phyloP scores from a whole-genome alignment of 2,329 filamentous ascomycete genomes.

The Arthrobotrys iridis region DNA sequence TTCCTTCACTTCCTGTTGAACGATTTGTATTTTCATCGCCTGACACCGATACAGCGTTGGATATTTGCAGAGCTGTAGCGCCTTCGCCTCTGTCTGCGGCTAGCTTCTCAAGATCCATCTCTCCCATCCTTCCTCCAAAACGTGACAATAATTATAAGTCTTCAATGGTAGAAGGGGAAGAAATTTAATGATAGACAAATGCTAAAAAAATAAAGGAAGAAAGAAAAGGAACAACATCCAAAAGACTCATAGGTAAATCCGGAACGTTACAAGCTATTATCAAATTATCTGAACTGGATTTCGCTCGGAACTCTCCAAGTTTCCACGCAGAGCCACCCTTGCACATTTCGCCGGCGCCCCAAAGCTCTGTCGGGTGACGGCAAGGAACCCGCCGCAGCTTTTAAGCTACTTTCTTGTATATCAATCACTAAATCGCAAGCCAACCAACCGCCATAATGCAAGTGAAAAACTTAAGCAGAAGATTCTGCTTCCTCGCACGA shows the following conservation, averaged over 20 bases:
- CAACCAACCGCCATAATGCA: neutral
- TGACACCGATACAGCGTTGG: constrained; percentile 2
- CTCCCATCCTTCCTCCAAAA: neutral
- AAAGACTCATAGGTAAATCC: constrained; percentile 8
- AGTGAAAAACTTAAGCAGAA: neutral
- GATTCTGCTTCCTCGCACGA: neutral
- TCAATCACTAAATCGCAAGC: constrained; percentile 2
- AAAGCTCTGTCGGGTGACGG: constrained; percentile 2
- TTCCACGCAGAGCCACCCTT: neutral
- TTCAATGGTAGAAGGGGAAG: neutral
- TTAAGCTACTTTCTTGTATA: neutral
- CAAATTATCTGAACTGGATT: neutral
- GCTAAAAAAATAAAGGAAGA: neutral
- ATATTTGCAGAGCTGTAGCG: constrained; percentile 4
- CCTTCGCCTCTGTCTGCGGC: constrained; percentile 2
- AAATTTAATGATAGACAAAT: neutral
- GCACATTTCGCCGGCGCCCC: neutral
- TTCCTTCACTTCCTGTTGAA: constrained; percentile 15
- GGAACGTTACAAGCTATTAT: constrained; percentile 1
- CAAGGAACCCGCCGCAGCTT: constrained; percentile 3
- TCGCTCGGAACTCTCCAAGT: constrained; percentile 1
- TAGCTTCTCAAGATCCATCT: constrained; percentile 11
- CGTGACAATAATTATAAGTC: neutral
- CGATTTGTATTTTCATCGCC: constrained; percentile 8
- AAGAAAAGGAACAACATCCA: neutral